A percentile compares a stretch with the other conserved stretches of the same genome.
These are phyloP conservation scores for Pueraria montana DNA, from an alignment of 306 rosid genomes.

Conservation along the genomic window DNA sequence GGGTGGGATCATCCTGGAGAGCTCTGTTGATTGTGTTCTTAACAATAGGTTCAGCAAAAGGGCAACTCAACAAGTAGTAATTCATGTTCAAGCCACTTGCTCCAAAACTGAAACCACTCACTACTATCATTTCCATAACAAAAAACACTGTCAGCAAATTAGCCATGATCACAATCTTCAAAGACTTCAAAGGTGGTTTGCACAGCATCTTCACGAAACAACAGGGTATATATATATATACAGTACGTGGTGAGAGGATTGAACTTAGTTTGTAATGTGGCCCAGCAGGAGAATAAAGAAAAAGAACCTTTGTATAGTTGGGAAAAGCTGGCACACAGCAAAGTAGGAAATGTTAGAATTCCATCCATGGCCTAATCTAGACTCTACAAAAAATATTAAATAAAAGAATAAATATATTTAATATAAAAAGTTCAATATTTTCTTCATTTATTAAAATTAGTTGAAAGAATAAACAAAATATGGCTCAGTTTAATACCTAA, in stretches of 20 bases:
- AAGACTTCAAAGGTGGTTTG: conserved; percentile 28
- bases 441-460: not conserved
- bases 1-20: conserved; percentile 67
- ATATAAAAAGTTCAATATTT: not conserved
- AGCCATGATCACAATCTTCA: conserved; percentile 43
- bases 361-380: not conserved
- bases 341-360: not conserved
- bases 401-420: no score
- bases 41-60: conserved; percentile 62
- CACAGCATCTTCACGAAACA: conserved; percentile 9
- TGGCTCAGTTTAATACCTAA: no score
- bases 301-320: conserved; percentile 41
- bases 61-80: conserved; percentile 69
- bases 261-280: conserved; percentile 35
- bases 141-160: conserved; percentile 41
- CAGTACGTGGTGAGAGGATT: not conserved
- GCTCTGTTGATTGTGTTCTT: conserved; percentile 62
- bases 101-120: conserved; percentile 45
- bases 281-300: conserved; percentile 10
- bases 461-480: not conserved
- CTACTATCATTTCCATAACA: conserved; percentile 38
- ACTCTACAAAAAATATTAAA: not conserved
- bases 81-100: conserved; percentile 64
- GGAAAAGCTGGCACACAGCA: conserved; percentile 47
- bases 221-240: conserved; percentile 5